A percentile compares a stretch with the other conserved stretches of the same genome.
phyloP scores from a whole-genome alignment of 495 filamentous ascomycete genomes.

The Tetracladium setigerum region DNA sequence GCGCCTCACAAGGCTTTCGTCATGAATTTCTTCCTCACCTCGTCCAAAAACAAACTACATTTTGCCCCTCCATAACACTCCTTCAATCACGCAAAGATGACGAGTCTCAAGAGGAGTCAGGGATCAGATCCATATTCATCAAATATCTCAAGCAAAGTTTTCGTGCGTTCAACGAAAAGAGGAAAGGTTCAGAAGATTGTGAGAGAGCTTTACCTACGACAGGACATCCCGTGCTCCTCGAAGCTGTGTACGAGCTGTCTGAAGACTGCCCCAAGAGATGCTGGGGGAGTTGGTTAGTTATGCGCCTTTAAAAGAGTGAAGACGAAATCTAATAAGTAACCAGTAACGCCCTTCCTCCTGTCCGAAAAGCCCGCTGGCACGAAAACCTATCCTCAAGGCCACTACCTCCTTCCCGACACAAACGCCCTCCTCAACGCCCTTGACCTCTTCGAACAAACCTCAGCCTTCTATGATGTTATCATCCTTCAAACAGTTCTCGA shows the following conservation, averaged over 20 bases:
- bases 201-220: conserved; percentile 86
- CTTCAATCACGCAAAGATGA: conserved; percentile 48
- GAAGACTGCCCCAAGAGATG: conserved; percentile 62
- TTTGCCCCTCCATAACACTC: conserved; percentile 3
- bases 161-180: conserved; percentile 82
- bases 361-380: conserved; percentile 82
- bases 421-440: conserved; percentile 94
- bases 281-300: conserved; percentile 61
- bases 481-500: conserved; percentile 93
- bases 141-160: conserved; percentile 87
- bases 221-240: conserved; percentile 97
- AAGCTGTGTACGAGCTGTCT: conserved; percentile 73
- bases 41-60: no score
- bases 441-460: conserved; percentile 89
- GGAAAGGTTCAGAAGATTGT: conserved; percentile 99
- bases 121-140: conserved; percentile 59
- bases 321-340: conserved; percentile 14
- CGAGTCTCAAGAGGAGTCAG: conserved; percentile 74
- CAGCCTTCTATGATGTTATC: conserved; percentile 90
- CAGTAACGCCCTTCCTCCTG: conserved; percentile 76
- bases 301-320: conserved; percentile 9
- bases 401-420: conserved; percentile 93
- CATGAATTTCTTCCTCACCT: no score
- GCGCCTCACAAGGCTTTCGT: no score
- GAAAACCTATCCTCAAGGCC: conserved; percentile 70